Base-by-base conservation (phyloP, 345 rosid species). In the Mallotus nudiflorus region DNA sequence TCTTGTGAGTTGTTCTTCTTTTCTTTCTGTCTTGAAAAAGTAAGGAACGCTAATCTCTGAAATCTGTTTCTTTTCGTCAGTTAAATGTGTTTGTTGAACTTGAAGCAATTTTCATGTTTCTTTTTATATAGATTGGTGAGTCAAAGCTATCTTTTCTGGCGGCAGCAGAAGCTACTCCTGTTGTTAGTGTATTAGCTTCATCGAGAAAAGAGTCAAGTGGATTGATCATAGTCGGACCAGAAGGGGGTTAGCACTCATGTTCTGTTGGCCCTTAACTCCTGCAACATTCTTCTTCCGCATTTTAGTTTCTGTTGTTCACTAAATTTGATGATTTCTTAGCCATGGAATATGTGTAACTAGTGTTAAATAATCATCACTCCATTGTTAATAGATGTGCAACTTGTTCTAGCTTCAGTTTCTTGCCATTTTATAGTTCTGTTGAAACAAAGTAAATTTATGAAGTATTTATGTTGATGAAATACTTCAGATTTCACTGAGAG, bases 151-250 rank as follows among this genome's bases (percentile, higher is more conserved):
- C 89, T 75, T 84, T 91, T 85, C 74, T 86, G 62, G 97, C 97
- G 66, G 80, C 82, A 52, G 97, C 96, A 29, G 89, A 84, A 84
- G 95, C 92, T 81, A 79, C 89, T 54, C 91, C 95, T 66, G 86
- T 94, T 67, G 74, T 89, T 69, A 77, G 58, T 71, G 83, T 79
- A 67, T 73, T 87, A 78, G 67, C 81, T 64, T 83, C 89, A 39
- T 49, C 77, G 14, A 71, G 74, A 62, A 80, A 71, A 40, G 91
- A 85, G 75, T 40, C 87, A 18, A 81, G 84, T 65, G 93, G 96
- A 71, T 51, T 91, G 45, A 81, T 88, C 64, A 81, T 88, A 35
- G 81, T 91, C 68, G 91, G 96, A 76, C 96, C 97, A 60, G 97
- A 91, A 81, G 98, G 98, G 28, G 97, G 97, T 91, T 75, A 76